A percentile compares a stretch with the other conserved stretches of the same genome.
Conservation (phyloP, 148 eudicot genomes). For the Vaccinium myrtillus region DNA sequence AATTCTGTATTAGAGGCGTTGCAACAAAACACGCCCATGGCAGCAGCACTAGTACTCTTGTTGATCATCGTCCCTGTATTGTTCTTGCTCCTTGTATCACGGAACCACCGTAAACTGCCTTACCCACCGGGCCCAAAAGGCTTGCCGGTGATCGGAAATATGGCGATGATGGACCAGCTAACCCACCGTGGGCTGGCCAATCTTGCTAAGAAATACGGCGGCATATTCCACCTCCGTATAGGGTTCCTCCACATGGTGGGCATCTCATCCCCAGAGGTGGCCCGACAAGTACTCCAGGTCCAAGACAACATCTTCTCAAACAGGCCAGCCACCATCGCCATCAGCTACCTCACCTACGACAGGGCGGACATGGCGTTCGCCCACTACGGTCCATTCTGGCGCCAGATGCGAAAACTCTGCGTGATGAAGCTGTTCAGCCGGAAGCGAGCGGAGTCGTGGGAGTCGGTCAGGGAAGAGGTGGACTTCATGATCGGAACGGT, state of each 20-base stretch:
- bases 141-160: slow-evolving; percentile 65
- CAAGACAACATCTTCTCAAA: slow-evolving; percentile 74
- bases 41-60: background rate
- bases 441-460: slow-evolving; percentile 73
- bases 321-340: slow-evolving; percentile 69
- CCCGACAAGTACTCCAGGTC: slow-evolving; percentile 65
- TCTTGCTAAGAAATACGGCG: slow-evolving; percentile 46
- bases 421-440: slow-evolving; percentile 79
- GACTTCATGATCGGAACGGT: slow-evolving; percentile 31
- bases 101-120: slow-evolving; percentile 30
- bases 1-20: slow-evolving; percentile 17
- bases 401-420: slow-evolving; percentile 78
- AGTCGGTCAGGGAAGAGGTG: slow-evolving; percentile 62
- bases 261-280: slow-evolving; percentile 51
- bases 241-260: slow-evolving; percentile 62
- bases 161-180: slow-evolving; percentile 71
- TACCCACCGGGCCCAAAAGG: slow-evolving; percentile 69
- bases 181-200: slow-evolving; percentile 51
- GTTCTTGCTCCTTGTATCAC: slow-evolving; percentile 28
- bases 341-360: slow-evolving; percentile 61
- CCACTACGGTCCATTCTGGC: slow-evolving; percentile 85
- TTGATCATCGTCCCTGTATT: slow-evolving; percentile 32
- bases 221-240: slow-evolving; percentile 59
- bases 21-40: slow-evolving; percentile 12
- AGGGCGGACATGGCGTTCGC: slow-evolving; percentile 83